phyloP scores from a whole-genome alignment of 805 yeast genomes.

The Candida ipomoeae region DNA sequence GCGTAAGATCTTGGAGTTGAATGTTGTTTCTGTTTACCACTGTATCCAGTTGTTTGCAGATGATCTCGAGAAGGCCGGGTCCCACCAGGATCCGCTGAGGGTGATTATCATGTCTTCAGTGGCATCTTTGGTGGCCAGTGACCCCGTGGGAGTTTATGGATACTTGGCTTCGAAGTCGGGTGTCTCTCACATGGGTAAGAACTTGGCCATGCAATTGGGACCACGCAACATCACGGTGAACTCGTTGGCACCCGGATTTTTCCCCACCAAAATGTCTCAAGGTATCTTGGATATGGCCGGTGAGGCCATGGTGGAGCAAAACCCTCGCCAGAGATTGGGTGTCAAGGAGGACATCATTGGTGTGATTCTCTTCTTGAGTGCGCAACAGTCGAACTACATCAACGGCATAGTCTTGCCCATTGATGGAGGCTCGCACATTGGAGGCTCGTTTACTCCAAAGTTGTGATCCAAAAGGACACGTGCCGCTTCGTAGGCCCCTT shows the following conservation, averaged over 20 bases:
- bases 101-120: conserved; percentile 64
- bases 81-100: conserved; percentile 56
- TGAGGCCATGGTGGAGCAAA: conserved; percentile 41
- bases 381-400: conserved; percentile 53
- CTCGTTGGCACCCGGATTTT: conserved; percentile 71
- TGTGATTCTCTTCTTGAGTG: conserved; percentile 51
- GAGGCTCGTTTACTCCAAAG: conserved; percentile 15
- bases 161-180: conserved; percentile 75
- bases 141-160: conserved; percentile 61
- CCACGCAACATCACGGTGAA: conserved; percentile 66
- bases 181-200: conserved; percentile 61
- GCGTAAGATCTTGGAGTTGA: conserved; percentile 59
- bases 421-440: conserved; percentile 62
- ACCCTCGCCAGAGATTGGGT: conserved; percentile 66
- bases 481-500: no score
- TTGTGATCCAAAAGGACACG: conserved; percentile 4
- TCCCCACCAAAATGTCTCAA: conserved; percentile 70
- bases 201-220: conserved; percentile 62
- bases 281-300: conserved; percentile 55
- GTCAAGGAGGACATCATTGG: conserved; percentile 54
- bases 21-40: conserved; percentile 64
- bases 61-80: conserved; percentile 49
- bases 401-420: conserved; percentile 66
- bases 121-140: conserved; percentile 46
- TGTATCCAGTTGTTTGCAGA: conserved; percentile 63